These are phyloP conservation scores for Bisporella sp. DNA, from an alignment of 2,329 filamentous ascomycete genomes.

Conservation along the genomic window DNA sequence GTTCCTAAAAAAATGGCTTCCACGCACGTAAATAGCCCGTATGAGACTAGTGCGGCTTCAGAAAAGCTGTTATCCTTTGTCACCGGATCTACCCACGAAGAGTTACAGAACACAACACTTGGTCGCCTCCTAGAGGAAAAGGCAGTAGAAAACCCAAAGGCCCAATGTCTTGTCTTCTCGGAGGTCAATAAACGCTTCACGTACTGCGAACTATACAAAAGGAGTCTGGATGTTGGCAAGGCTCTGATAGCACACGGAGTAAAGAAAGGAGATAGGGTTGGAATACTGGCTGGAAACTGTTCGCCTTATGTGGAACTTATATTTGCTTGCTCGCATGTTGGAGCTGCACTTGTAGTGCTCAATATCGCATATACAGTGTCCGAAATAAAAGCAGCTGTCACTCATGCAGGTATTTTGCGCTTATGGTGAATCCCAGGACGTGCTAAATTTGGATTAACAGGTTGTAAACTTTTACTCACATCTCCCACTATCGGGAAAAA, in stretches of 20 bases:
- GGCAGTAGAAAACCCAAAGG: slow-evolving; percentile 54
- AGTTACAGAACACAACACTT: slow-evolving; percentile 63
- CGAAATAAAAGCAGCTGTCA: slow-evolving; percentile 46
- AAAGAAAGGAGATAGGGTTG: slow-evolving; percentile 11
- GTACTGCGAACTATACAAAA: slow-evolving; percentile 56
- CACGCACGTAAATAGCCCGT: no score
- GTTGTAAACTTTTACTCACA: slow-evolving; percentile 67
- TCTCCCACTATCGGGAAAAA: slow-evolving; percentile 60
- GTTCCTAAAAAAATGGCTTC: no score
- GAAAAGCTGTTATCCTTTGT: neutral
- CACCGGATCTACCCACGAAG: slow-evolving; percentile 49
- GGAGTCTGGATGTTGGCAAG: slow-evolving; percentile 54
- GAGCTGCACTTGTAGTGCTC: slow-evolving; percentile 66
- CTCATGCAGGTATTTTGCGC: slow-evolving; percentile 55
- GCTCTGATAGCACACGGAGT: slow-evolving; percentile 45
- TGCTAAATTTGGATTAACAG: slow-evolving; percentile 29
- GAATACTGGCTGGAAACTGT: slow-evolving; percentile 15
- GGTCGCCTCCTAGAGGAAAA: slow-evolving; percentile 68
- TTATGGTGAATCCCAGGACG: no score
- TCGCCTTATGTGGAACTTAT: slow-evolving; percentile 23
- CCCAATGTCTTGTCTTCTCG: slow-evolving; percentile 65
- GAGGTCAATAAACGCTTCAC: slow-evolving; percentile 74
- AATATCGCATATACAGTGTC: slow-evolving; percentile 73
- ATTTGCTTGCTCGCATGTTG: slow-evolving; percentile 33
- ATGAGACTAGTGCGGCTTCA: no score